Base-by-base conservation (phyloP, 495 filamentous ascomycete genomes). In the Penicillium maclennaniae region DNA sequence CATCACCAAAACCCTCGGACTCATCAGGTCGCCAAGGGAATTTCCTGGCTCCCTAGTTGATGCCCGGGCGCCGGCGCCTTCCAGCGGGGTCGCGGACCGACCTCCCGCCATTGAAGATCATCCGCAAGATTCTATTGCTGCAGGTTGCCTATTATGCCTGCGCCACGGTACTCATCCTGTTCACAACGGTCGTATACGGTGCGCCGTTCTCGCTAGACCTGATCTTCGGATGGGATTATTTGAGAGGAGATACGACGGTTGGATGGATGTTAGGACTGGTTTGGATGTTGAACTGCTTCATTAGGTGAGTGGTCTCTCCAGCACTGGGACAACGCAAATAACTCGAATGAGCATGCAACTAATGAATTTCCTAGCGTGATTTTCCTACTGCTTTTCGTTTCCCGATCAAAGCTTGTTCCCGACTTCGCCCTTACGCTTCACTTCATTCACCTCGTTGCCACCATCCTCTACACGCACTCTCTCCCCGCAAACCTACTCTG, bases 371-470 rank as follows among this genome's bases (percentile, higher is more conserved):
- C 12, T 41, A 76, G 73, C 54, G 83, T 88, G 15, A 79, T 92
- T 26, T 85, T 87, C n/a, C 80, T 93, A 34, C 79, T 92, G 28
- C 68, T 91, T 45, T 75, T 96, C 52, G 83, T 96, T 55, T 85
- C 86, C 26, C 88, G 92, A 48, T 91, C 86, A 23, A 97, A 97
- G 64, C 83, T 96, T 34, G 85, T 97, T 28, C 88, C 87, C 54
- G 93, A 99, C 67, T 99, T 99, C 68, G 85, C 89, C 7, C 78
- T 97, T 20, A 95, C 93, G 1, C 80, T 93, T 21, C 91, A 96
- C 73, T 82, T 87, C 69, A 73, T 97, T 27, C 90, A 97, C 59
- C 80, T 96, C n/a, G 53, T 95, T 49, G 68, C 88, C 56, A 87
- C 87, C 3, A 83, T 79, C 8, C 61, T 95, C 3, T 96, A 96